Conservation (phyloP, 371 early-diverging fungal species). For the Circinella minor region DNA sequence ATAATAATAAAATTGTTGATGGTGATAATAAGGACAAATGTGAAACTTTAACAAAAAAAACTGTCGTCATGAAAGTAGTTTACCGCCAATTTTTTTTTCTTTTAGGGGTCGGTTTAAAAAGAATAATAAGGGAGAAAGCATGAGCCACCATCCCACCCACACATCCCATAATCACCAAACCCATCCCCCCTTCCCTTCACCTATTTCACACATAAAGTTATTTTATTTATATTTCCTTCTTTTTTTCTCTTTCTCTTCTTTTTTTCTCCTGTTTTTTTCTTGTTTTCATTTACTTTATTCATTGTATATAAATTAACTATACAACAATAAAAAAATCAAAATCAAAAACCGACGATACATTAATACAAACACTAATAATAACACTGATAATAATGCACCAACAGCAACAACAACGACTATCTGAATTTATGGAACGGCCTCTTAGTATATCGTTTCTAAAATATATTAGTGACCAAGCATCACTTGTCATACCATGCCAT, state of each 20-base stretch:
- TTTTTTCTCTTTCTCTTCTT: too few relatives aligned
- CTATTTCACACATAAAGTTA: background rate
- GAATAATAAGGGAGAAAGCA: background rate
- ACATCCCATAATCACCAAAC: too few relatives aligned
- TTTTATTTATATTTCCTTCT: conserved; percentile 2
- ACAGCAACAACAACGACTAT: conserved; percentile 15
- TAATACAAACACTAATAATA: background rate
- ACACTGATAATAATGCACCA: background rate
- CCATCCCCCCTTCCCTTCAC: too few relatives aligned
- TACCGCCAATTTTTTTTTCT: background rate
- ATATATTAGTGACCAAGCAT: conserved; percentile 31
- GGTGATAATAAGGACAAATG: background rate
- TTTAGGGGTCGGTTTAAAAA: background rate
- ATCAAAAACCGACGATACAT: too few relatives aligned
- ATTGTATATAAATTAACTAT: too few relatives aligned
- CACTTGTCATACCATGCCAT: conserved; percentile 27
- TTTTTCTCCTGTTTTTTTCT: too few relatives aligned
- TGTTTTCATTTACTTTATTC: too few relatives aligned
- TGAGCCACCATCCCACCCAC: background rate
- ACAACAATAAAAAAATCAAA: too few relatives aligned
- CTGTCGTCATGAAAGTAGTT: conserved; percentile 2
- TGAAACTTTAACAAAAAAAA: background rate
- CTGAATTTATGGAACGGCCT: conserved; percentile 29
- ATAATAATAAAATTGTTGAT: too few relatives aligned
- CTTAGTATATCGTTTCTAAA: conserved; percentile 21